A percentile compares a stretch with the other conserved stretches of the same genome.
Evolutionary conservation across 768 basidiomycete genomes (phyloP).

Genomic region (Tricholoma sp.): DNA sequence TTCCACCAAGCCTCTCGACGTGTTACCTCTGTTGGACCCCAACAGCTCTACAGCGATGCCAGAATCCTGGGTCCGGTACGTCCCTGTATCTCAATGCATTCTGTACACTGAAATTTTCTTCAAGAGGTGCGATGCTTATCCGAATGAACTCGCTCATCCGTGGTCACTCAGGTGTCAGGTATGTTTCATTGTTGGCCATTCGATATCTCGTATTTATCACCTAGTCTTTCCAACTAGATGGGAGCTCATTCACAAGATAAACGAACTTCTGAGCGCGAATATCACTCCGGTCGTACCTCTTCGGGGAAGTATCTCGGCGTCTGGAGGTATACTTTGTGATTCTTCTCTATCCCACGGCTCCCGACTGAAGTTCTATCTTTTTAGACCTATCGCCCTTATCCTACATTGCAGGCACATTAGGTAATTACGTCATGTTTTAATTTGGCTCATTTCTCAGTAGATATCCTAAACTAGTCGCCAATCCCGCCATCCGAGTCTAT

Average conservation of each 20-base stretch:
- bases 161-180: constrained; percentile 75
- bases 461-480: constrained; percentile 18
- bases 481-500: constrained; percentile 33
- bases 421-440: constrained; percentile 18
- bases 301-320: constrained; percentile 73
- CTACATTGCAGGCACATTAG: constrained; percentile 66
- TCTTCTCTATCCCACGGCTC: not conserved
- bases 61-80: constrained; percentile 74
- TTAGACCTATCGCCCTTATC: constrained; percentile 48
- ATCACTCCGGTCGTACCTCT: constrained; percentile 77
- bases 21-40: constrained; percentile 66
- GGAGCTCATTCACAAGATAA: constrained; percentile 71
- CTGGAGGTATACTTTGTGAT: constrained; percentile 47
- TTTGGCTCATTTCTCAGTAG: not conserved
- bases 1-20: constrained; percentile 37
- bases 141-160: constrained; percentile 81
- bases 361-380: not conserved
- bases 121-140: constrained; percentile 67
- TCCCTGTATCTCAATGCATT: constrained; percentile 19
- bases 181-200: constrained; percentile 1
- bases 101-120: constrained; percentile 33
- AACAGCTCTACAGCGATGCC: constrained; percentile 71
- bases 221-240: constrained; percentile 30
- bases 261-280: constrained; percentile 54
- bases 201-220: not conserved